These are phyloP conservation scores for Annulohypoxylon bovei DNA, from an alignment of 495 filamentous ascomycete genomes.

Conservation along the genomic window DNA sequence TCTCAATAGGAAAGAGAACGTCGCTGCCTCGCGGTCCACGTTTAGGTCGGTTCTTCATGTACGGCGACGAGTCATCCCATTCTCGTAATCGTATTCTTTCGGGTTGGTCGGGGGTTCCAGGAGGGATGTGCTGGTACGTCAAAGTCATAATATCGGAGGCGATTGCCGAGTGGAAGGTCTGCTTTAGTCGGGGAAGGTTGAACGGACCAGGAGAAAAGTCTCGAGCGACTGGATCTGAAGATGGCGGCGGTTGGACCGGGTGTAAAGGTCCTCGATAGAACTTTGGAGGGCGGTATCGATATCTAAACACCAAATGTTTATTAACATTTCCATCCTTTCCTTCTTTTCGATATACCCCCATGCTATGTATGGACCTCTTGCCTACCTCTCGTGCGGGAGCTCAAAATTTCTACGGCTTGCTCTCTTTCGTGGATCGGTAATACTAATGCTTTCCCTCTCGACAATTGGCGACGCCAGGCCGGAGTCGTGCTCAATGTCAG, in stretches of 20 bases:
- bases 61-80: conserved; percentile 92
- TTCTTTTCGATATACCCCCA: conserved; percentile 1
- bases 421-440: conserved; percentile 55
- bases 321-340: conserved; percentile 11
- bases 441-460: conserved; percentile 45
- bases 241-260: conserved; percentile 83
- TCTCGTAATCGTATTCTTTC: conserved; percentile 76
- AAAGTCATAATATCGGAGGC: conserved; percentile 91
- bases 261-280: conserved; percentile 94
- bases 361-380: background rate
- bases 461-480: conserved; percentile 47
- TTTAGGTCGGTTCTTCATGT: conserved; percentile 88
- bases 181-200: conserved; percentile 83
- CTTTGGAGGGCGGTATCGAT: conserved; percentile 90
- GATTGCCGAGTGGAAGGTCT: conserved; percentile 87
- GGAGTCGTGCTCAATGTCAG: conserved; percentile 54
- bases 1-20: conserved; percentile 74
- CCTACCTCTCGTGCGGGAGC: conserved; percentile 53
- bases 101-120: conserved; percentile 72
- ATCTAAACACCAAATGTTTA: conserved; percentile 64
- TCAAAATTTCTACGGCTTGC: conserved; percentile 52
- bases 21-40: conserved; percentile 78
- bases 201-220: conserved; percentile 94
- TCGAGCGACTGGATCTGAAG: conserved; percentile 86
- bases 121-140: conserved; percentile 80